phyloP scores from a whole-genome alignment of 169 alveolate genomes.

The Plasmodium chabaudi region DNA sequence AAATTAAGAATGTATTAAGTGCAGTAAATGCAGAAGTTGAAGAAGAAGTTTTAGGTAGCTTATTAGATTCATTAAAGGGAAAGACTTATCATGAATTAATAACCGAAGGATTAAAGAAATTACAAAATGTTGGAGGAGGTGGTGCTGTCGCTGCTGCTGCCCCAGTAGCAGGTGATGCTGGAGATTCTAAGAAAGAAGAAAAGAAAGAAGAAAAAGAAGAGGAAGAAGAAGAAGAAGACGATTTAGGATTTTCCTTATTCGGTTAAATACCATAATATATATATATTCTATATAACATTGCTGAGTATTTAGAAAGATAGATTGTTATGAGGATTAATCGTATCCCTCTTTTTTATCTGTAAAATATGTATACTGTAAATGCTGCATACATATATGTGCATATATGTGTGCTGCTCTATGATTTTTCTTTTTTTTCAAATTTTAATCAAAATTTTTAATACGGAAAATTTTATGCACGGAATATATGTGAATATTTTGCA shows the following conservation, averaged over 20 bases:
- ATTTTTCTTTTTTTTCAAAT: neutral
- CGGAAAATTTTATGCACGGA: neutral
- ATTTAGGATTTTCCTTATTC: conserved; percentile 87
- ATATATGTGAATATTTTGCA: too few relatives aligned
- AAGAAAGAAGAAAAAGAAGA: conserved; percentile 83
- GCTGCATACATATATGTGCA: neutral
- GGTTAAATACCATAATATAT: conserved; percentile 74
- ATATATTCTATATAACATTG: neutral
- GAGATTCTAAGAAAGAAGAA: conserved; percentile 77
- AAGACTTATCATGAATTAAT: conserved; percentile 84
- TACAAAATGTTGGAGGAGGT: conserved; percentile 84
- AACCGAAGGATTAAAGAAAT: conserved; percentile 80
- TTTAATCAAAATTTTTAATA: neutral
- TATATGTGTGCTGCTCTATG: neutral
- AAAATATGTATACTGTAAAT: neutral
- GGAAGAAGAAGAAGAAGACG: conserved; percentile 88
- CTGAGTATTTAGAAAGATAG: neutral
- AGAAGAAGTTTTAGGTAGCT: conserved; percentile 80
- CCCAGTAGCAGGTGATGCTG: conserved; percentile 78
- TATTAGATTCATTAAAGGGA: conserved; percentile 80
- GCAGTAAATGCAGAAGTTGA: conserved; percentile 86
- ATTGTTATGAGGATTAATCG: neutral
- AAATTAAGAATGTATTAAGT: conserved; percentile 81
- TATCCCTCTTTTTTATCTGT: conserved; percentile 1
- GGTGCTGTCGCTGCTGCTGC: conserved; percentile 82